These are phyloP conservation scores for Yamadazyma sp. DNA, from an alignment of 1,139 yeast species.

Conservation along the genomic window DNA sequence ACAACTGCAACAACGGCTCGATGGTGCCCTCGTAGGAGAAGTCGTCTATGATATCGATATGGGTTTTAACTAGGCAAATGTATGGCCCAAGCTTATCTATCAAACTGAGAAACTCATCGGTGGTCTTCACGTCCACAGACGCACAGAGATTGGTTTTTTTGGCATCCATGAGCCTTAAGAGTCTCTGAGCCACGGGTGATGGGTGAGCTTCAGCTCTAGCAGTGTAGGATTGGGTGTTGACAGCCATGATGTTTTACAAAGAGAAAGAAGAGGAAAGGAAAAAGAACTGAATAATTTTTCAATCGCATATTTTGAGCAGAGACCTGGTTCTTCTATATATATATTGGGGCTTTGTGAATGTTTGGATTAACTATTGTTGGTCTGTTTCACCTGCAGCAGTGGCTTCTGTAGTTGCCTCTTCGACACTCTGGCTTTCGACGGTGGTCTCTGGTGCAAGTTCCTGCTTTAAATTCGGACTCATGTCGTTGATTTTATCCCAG, in stretches of 20 bases:
- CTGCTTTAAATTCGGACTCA: conserved; percentile 44
- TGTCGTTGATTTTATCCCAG: conserved; percentile 44
- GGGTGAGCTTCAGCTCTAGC: conserved; percentile 70
- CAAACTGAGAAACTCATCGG: conserved; percentile 67
- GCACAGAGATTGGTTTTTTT: conserved; percentile 93
- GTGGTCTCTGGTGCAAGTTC: conserved; percentile 2
- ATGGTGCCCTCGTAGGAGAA: conserved; percentile 80
- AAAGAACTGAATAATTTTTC: background rate
- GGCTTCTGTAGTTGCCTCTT: background rate
- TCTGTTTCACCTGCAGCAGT: background rate
- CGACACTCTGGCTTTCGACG: background rate
- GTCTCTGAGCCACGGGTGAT: conserved; percentile 77
- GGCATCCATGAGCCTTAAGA: conserved; percentile 70
- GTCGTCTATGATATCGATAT: conserved; percentile 88
- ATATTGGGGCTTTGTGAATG: background rate
- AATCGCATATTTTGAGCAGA: background rate
- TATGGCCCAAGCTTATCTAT: conserved; percentile 86
- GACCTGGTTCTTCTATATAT: background rate
- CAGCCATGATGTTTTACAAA: conserved; percentile 6
- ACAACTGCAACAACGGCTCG: conserved; percentile 65
- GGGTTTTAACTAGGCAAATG: conserved; percentile 91
- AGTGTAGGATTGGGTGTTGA: conserved; percentile 47
- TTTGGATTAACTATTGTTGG: background rate
- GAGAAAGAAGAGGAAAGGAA: conserved; percentile 5
- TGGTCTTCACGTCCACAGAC: conserved; percentile 86